A percentile compares a stretch with the other conserved stretches of the same genome.
These are phyloP conservation scores for Boletus subparvulus DNA, from an alignment of 768 basidiomycete genomes.

Conservation along the genomic window DNA sequence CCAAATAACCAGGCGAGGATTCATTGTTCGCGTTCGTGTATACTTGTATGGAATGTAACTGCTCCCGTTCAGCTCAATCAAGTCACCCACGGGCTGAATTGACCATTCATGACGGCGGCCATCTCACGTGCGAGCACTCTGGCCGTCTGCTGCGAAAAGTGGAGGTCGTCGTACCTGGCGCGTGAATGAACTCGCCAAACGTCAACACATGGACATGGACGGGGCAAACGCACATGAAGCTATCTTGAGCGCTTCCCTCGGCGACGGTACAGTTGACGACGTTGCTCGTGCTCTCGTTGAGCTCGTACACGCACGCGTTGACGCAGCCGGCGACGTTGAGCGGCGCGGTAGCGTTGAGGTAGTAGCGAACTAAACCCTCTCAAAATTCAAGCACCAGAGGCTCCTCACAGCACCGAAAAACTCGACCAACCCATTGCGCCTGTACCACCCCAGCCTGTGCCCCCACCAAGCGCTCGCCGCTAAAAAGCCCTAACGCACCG, in stretches of 20 bases:
- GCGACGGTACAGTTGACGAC: slow-evolving; percentile 35
- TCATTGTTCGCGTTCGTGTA: too few relatives aligned
- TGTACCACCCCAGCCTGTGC: too few relatives aligned
- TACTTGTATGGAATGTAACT: too few relatives aligned
- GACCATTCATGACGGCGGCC: slow-evolving; percentile 44
- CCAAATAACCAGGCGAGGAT: too few relatives aligned
- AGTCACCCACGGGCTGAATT: slow-evolving; percentile 45
- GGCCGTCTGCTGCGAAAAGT: slow-evolving; percentile 59
- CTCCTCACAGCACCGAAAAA: too few relatives aligned
- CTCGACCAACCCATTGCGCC: too few relatives aligned
- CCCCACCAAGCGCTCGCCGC: too few relatives aligned
- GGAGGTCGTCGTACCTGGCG: slow-evolving; percentile 47
- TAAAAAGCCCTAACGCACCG: too few relatives aligned
- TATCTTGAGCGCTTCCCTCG: slow-evolving; percentile 44
- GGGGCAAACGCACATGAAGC: slow-evolving; percentile 66
- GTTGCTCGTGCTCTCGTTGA: slow-evolving; percentile 24
- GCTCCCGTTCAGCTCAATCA: slow-evolving; percentile 51
- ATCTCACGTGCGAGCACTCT: slow-evolving; percentile 55
- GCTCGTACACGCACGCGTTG: slow-evolving; percentile 44
- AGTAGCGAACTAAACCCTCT: too few relatives aligned
- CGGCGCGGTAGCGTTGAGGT: slow-evolving; percentile 64
- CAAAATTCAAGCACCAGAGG: too few relatives aligned
- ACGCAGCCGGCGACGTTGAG: slow-evolving; percentile 56
- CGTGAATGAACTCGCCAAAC: neutral
- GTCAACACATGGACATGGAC: neutral